Evolutionary conservation across 2,329 filamentous ascomycete genomes (phyloP), one percentile per base, ranked within the genome.

Genomic region (Moelleriella libera): DNA sequence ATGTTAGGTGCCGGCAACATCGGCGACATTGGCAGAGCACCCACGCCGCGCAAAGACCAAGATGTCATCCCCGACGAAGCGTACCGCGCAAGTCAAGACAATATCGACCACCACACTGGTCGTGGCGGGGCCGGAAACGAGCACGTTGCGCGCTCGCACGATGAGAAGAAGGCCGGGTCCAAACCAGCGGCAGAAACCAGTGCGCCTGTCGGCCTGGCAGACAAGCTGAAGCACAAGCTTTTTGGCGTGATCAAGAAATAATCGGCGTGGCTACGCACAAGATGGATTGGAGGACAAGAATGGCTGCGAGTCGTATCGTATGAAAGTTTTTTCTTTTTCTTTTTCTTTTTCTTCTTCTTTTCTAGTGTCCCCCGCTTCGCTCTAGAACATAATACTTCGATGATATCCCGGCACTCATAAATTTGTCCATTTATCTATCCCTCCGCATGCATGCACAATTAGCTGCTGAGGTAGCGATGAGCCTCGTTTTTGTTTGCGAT

Each of bases 51-150:
- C 55, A 63, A 59, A 30, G 76, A 80, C 62, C 58, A 64, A 50
- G 75, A 78, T 45, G 49, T 75, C 41, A 57, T 81, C 14, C 75
- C 78, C 42, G 71, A 74, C 44, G 66, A 59, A 14, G 76, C 76
- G 28, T 58, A 69, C 45, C 72, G 75, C 30, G 64, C 68, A 30
- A 70, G 66, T 56, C 62, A 64, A 45, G 70, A 76, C 12, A 63
- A 66, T 46, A 58, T 63, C 49, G 72, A 76, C 57, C 74, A 69
- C 60, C 76, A 81, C 64, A 72, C 70, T 41, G 78, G 78, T 48
- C 76, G 77, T 32, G 77, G 77, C 56, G 77, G 77, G 49, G 75
- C 72, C 8, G 77, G 76, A 46, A 81, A 81, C 59, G 72, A 72
- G 59, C 66, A 71, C 54, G 53, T 65, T 43, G 58, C 58, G 9